These are phyloP conservation scores for Telopea speciosissima DNA, from an alignment of 177 flowering plant genomes.

Conservation along the genomic window DNA sequence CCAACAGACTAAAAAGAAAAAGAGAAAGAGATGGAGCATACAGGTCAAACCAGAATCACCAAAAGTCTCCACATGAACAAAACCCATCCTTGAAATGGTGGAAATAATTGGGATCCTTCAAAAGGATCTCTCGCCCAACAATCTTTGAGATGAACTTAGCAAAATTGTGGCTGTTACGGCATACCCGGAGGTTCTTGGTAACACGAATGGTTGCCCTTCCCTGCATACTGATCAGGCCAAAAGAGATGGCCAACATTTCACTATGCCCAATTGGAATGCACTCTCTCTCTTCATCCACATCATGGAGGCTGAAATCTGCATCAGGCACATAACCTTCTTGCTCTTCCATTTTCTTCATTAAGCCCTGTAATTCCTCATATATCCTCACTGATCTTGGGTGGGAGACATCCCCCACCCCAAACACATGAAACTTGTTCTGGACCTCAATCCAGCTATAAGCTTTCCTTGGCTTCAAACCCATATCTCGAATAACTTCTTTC, in stretches of 20 bases:
- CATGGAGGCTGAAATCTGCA: slow-evolving; percentile 48
- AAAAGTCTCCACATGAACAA: slow-evolving; percentile 59
- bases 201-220: slow-evolving; percentile 35
- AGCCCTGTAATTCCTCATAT: slow-evolving; percentile 41
- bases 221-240: slow-evolving; percentile 55
- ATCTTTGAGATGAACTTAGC: slow-evolving; percentile 45
- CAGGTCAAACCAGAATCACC: slow-evolving; percentile 14
- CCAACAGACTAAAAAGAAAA: neutral
- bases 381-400: slow-evolving; percentile 63
- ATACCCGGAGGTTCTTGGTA: slow-evolving; percentile 54
- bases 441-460: slow-evolving; percentile 72
- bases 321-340: slow-evolving; percentile 18
- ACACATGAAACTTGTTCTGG: slow-evolving; percentile 60
- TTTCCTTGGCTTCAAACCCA: slow-evolving; percentile 50
- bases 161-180: slow-evolving; percentile 48
- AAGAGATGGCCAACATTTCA: slow-evolving; percentile 63
- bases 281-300: slow-evolving; percentile 74
- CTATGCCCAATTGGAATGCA: slow-evolving; percentile 55
- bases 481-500: slow-evolving; percentile 37
- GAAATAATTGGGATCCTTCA: slow-evolving; percentile 55
- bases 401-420: slow-evolving; percentile 63
- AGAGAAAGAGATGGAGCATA: neutral
- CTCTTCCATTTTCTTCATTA: slow-evolving; percentile 41
- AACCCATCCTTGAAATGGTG: slow-evolving; percentile 62
- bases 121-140: slow-evolving; percentile 45